Base-by-base conservation (phyloP, 306 rosid species). In the Fragaria iinumae region DNA sequence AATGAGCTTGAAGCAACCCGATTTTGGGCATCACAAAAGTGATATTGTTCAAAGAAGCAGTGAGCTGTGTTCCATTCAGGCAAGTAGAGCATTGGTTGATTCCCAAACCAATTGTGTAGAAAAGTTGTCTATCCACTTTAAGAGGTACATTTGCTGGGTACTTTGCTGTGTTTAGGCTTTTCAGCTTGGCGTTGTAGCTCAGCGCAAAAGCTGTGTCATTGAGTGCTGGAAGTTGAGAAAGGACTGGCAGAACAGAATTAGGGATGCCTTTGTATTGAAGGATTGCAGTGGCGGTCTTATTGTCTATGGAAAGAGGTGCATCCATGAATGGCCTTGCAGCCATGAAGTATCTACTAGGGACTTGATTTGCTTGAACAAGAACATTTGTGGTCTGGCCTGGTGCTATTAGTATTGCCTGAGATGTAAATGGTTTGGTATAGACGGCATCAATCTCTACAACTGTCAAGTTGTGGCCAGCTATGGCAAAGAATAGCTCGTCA, bases 401-500 rank as follows among this genome's bases (percentile, higher is more conserved):
- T 2, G 86, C 86, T 0, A 78, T 74, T 36, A 74, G 77, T 27
- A 83, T 83, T 27, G 83, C 73, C n/a, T 72, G 49, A 11, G 83
- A 62, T 43, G 80, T 69, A 50, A 78, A 78, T 48, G 86, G 80
- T 21, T 82, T 82, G 44, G 86, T 82, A 73, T 82, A 82, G 34
- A 74, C 82, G 0, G 77, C 82, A 48, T 82, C 82, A 21, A 78
- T 52, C 73, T 82, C 80, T 34, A 82, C 80, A 45, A 82, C 82
- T 6, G 83, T 74, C 74, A 82, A 32, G 50, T 71, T 74, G 47
- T 82, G 82, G 17, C 82, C 80, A 11, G 85, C 80, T 2, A 78
- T 68, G 69, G 80, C 80, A 62, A 78, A 82, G 85, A 82, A 82
- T 8, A 82, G 85, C 76, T 82, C 82, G 25, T 78, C 82, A 41